phyloP scores from a whole-genome alignment of 1,284 basidiomycete species.

The Ceratobasidium sp. region DNA sequence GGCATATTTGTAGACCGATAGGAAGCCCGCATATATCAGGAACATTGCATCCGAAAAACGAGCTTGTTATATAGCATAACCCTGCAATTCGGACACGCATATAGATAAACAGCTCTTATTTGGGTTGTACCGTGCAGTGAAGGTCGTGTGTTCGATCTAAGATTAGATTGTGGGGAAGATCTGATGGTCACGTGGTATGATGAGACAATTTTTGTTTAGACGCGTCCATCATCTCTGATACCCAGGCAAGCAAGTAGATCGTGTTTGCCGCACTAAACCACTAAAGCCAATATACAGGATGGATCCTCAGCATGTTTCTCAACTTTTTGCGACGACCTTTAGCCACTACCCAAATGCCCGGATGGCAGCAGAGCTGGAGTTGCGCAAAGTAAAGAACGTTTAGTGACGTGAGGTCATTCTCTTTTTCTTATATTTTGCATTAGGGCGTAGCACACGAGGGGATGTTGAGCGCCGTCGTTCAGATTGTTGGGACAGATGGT shows the following conservation, averaged over 20 bases:
- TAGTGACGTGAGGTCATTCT: slow-evolving; percentile 27
- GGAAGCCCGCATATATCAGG: too few species aligned
- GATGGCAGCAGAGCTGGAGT: slow-evolving; percentile 82
- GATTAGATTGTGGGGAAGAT: too few species aligned
- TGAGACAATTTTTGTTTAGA: slow-evolving; percentile 14
- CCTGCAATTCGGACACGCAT: too few species aligned
- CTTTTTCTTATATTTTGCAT: slow-evolving; percentile 4
- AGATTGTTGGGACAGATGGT: slow-evolving; percentile 79
- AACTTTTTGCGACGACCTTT: slow-evolving; percentile 80
- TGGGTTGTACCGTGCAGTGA: too few species aligned
- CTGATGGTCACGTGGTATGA: slow-evolving; percentile 16
- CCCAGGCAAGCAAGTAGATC: not conserved
- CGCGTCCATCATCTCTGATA: slow-evolving; percentile 8
- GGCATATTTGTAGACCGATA: too few species aligned
- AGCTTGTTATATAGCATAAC: too few species aligned
- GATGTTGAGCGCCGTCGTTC: slow-evolving; percentile 78
- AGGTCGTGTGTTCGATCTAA: too few species aligned
- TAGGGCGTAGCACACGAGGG: slow-evolving; percentile 82
- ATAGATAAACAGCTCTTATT: too few species aligned
- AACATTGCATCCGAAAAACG: too few species aligned
- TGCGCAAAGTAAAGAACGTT: slow-evolving; percentile 70
- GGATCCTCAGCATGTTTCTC: slow-evolving; percentile 80
- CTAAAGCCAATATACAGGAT: slow-evolving; percentile 55
- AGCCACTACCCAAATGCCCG: slow-evolving; percentile 86
- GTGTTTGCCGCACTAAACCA: not conserved